These are phyloP conservation scores for Gynochthodes officinalis DNA, from an alignment of 257 asterid species.

Conservation along the genomic window DNA sequence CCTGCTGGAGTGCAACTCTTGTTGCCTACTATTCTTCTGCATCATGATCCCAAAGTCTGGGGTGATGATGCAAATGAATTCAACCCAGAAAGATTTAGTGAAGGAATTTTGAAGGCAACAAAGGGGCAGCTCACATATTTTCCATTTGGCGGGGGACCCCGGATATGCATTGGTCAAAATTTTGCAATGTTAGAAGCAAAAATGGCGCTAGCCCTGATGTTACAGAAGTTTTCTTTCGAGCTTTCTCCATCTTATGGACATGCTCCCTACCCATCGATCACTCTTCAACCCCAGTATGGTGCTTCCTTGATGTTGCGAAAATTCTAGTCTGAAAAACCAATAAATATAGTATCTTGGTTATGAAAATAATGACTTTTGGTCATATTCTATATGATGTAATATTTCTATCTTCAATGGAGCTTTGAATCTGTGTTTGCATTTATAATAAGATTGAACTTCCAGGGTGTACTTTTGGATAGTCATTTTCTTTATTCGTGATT, in stretches of 20 bases:
- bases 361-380: not conserved
- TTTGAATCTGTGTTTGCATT: no score
- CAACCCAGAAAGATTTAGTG: conserved; percentile 31
- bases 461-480: no score
- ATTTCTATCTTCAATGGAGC: no score
- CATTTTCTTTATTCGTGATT: no score
- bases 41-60: conserved; percentile 28
- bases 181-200: conserved; percentile 28
- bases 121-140: conserved; percentile 18
- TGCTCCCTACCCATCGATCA: conserved; percentile 16
- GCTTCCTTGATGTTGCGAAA: conserved; percentile 24
- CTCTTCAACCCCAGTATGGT: conserved; percentile 26
- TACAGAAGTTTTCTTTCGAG: conserved; percentile 25
- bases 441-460: no score
- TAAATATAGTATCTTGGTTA: not conserved
- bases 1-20: conserved; percentile 23
- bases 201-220: conserved; percentile 27
- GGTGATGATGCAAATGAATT: conserved; percentile 29
- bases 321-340: not conserved
- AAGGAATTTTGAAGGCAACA: conserved; percentile 23
- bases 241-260: conserved; percentile 28
- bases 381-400: no score
- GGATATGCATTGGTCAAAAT: conserved; percentile 29
- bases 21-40: conserved; percentile 20
- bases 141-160: conserved; percentile 33